Evolutionary conservation across 2,329 filamentous ascomycete genomes (phyloP).

Genomic region (Epicoccum nigrum): DNA sequence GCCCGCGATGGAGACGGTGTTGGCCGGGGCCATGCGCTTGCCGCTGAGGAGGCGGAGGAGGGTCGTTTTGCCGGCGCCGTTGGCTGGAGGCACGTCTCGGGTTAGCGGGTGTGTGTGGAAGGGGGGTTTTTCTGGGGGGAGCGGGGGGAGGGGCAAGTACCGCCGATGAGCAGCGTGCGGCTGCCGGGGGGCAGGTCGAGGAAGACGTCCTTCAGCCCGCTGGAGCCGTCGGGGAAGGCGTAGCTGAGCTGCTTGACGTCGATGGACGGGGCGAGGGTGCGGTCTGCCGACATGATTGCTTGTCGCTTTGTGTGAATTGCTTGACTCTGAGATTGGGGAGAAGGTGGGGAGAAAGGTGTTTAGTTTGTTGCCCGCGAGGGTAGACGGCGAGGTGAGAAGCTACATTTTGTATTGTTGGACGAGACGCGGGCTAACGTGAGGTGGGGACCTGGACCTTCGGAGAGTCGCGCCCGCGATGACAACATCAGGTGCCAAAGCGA

Average conservation of each 20-base stretch:
- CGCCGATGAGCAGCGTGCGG: constrained; percentile 89
- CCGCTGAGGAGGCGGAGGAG: constrained; percentile 92
- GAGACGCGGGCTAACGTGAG: constrained; percentile 5
- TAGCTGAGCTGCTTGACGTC: constrained; percentile 80
- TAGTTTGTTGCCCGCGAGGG: not conserved
- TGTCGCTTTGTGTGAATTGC: too few relatives aligned
- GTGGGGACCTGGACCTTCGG: constrained; percentile 5
- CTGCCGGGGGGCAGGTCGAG: constrained; percentile 81
- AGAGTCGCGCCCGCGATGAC: constrained; percentile 11
- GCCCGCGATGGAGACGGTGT: constrained; percentile 77
- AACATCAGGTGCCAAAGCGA: constrained; percentile 14
- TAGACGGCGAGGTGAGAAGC: not conserved
- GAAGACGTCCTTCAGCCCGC: constrained; percentile 75
- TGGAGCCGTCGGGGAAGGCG: constrained; percentile 82
- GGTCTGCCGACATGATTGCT: constrained; percentile 37
- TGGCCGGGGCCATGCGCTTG: constrained; percentile 84
- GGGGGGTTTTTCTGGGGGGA: not conserved
- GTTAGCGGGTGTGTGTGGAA: not conserved
- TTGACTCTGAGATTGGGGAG: too few relatives aligned
- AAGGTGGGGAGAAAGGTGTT: too few relatives aligned
- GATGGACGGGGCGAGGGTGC: constrained; percentile 64
- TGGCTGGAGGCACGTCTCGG: constrained; percentile 60
- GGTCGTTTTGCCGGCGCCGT: constrained; percentile 96
- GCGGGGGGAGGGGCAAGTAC: constrained; percentile 53
- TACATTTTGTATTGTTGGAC: constrained; percentile 20